These are phyloP conservation scores for Gracilaria vermiculophylla DNA, from an alignment of 23 red algal species.

Conservation along the genomic window DNA sequence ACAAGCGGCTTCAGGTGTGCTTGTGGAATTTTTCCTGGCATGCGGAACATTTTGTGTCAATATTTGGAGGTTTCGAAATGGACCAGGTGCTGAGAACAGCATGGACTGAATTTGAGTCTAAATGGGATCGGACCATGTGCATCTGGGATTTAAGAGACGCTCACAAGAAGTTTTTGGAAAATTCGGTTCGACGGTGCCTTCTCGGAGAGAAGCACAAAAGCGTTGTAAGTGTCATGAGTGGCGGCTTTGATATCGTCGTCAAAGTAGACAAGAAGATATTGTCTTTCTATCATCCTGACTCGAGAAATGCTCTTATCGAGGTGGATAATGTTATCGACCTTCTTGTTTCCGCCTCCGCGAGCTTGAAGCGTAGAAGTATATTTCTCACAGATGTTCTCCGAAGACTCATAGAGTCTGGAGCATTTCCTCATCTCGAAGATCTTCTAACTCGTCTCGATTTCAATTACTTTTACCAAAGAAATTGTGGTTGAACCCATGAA, in stretches of 20 bases:
- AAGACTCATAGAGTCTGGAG: constrained; percentile 6
- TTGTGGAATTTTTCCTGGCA: constrained; percentile 61
- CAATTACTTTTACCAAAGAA: constrained; percentile 46
- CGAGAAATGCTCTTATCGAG: not conserved
- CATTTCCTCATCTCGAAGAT: constrained; percentile 29
- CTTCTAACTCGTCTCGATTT: constrained; percentile 44
- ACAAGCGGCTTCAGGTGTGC: not conserved
- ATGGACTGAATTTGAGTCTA: constrained; percentile 16
- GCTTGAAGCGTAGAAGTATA: constrained; percentile 27
- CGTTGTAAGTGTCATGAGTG: constrained; percentile 24
- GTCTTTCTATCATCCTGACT: not conserved
- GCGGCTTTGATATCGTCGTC: constrained; percentile 51
- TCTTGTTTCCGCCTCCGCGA: constrained; percentile 10
- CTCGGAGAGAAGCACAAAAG: constrained; percentile 25
- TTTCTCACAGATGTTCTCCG: constrained; percentile 32
- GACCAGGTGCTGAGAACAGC: constrained; percentile 32
- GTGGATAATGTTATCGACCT: constrained; percentile 18
- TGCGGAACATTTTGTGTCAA: constrained; percentile 48
- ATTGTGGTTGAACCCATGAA: not conserved
- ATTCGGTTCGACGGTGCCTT: constrained; percentile 12
- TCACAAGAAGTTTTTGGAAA: constrained; percentile 10
- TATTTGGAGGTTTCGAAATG: constrained; percentile 50
- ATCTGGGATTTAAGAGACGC: constrained; percentile 50
- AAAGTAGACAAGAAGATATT: constrained; percentile 24
- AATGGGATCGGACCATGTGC: not conserved